Evolutionary conservation across 208 protist species (phyloP), one percentile per base, ranked within the genome.

Genomic region (Leishmania mexicana): DNA sequence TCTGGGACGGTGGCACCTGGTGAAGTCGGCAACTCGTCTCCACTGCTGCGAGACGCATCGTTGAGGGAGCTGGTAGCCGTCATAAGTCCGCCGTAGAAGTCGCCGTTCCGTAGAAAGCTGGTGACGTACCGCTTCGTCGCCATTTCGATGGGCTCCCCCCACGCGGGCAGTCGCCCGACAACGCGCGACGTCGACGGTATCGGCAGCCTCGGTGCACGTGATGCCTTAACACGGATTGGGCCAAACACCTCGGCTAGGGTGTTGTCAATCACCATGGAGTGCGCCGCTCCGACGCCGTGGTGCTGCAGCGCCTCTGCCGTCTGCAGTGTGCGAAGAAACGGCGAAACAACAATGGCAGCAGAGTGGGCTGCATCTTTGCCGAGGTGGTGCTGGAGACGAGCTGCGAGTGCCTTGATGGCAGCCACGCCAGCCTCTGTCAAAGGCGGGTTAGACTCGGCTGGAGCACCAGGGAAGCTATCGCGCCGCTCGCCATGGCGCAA

Each of bases 401-500:
- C 70, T 11, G 92, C 94, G 0, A 81, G 75, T 1, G 75, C 49
- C 51, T 57, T n/a, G 28, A 96, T 82, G 1, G 89, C 85, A 1
- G 28, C 83, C 19, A 92, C 87, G 49, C 92, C 94, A 2, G 81
- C 65, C 35, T 85, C 62, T n/a, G 94, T 96, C 15, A 97, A 80
- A 5, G 94, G 91, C 17, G 94, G 94, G 76, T 97, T 86, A 6
- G 82, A 85, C 80, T 97, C 94, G 4, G 87, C 65, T 7, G 84
- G 75, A 0, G 91, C 87, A 51, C 88, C 87, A 7, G 85, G 78
- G 17, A 79, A 79, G 47, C 83, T 87, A 81, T 97, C 94, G 28
- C 91, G 76, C n/a, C 94, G 90, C 84, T 97, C 92, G 15, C 94
- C 94, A 67, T 97, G 94, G 47, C 94, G 94, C 78, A 97, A 83